These are phyloP conservation scores for Blepharisma japonicum DNA, from an alignment of 73 alveolate genomes.

Conservation along the genomic window DNA sequence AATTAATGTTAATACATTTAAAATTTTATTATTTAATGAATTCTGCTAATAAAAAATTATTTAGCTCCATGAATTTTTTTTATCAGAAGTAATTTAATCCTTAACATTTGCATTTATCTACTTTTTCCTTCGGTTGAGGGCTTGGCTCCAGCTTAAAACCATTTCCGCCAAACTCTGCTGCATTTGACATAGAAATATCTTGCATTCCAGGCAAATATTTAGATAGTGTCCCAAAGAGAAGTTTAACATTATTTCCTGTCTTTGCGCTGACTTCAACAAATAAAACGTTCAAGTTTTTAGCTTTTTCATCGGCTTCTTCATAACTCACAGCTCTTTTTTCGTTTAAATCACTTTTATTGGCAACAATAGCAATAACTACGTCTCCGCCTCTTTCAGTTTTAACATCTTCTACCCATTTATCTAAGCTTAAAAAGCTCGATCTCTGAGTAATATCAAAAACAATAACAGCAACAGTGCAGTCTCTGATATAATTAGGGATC, in stretches of 20 bases:
- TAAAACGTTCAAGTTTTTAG: slow-evolving; percentile 76
- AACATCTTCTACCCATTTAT: slow-evolving; percentile 82
- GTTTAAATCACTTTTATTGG: slow-evolving; percentile 72
- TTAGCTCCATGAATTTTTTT: no score
- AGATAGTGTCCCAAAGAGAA: slow-evolving; percentile 63
- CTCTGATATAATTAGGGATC: slow-evolving; percentile 72
- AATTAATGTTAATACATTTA: no score
- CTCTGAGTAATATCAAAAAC: slow-evolving; percentile 66
- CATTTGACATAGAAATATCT: background rate
- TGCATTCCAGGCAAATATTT: slow-evolving; percentile 51
- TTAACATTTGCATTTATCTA: no score
- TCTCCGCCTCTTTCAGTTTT: slow-evolving; percentile 70
- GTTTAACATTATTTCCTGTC: slow-evolving; percentile 66
- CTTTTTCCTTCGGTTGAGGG: no score
- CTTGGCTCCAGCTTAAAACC: no score
- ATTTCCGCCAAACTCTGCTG: no score
- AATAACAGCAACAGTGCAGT: slow-evolving; percentile 74
- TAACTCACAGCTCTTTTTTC: slow-evolving; percentile 44
- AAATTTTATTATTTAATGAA: no score
- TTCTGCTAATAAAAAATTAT: no score
- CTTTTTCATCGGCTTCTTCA: slow-evolving; percentile 67
- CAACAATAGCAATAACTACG: slow-evolving; percentile 72
- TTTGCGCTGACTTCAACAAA: slow-evolving; percentile 77
- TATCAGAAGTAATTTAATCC: no score
- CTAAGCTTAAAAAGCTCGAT: background rate